Evolutionary conservation across 345 rosid species (phyloP).

Genomic region (Linum usitatissimum): DNA sequence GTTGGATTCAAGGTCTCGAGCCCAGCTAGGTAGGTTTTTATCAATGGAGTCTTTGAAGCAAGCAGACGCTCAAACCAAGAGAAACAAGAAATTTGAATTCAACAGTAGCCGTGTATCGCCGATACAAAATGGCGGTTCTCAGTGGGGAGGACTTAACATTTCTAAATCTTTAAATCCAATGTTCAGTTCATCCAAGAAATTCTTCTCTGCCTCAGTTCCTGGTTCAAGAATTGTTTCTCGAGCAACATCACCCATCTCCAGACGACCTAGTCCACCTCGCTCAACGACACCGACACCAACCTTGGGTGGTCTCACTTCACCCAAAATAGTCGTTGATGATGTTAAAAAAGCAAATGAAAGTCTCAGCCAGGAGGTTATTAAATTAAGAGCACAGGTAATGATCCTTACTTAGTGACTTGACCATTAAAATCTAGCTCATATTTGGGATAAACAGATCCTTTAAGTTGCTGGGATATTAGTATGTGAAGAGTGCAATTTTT

Average conservation of each 20-base stretch:
- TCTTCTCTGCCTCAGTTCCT: constrained; percentile 98
- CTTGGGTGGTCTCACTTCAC: constrained; percentile 76
- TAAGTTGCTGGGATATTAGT: not conserved
- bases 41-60: constrained; percentile 80
- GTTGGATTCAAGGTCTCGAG: constrained; percentile 61
- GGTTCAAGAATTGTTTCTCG: constrained; percentile 98
- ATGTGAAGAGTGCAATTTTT: not conserved
- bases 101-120: constrained; percentile 97
- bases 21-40: constrained; percentile 76
- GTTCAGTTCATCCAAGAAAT: constrained; percentile 90
- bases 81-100: constrained; percentile 82
- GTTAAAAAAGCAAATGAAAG: constrained; percentile 60
- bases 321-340: constrained; percentile 65
- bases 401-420: not conserved
- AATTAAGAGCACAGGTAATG: constrained; percentile 79
- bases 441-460: not conserved
- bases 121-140: constrained; percentile 77
- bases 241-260: constrained; percentile 95
- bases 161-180: constrained; percentile 76
- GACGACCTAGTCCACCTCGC: constrained; percentile 92
- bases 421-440: not conserved
- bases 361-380: constrained; percentile 78
- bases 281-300: constrained; percentile 98
- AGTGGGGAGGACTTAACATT: constrained; percentile 67
- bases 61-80: constrained; percentile 57